Evolutionary conservation across 208 protist genomes (phyloP), one percentile per base, ranked within the genome.

Genomic region (Strigomonas culicis): DNA sequence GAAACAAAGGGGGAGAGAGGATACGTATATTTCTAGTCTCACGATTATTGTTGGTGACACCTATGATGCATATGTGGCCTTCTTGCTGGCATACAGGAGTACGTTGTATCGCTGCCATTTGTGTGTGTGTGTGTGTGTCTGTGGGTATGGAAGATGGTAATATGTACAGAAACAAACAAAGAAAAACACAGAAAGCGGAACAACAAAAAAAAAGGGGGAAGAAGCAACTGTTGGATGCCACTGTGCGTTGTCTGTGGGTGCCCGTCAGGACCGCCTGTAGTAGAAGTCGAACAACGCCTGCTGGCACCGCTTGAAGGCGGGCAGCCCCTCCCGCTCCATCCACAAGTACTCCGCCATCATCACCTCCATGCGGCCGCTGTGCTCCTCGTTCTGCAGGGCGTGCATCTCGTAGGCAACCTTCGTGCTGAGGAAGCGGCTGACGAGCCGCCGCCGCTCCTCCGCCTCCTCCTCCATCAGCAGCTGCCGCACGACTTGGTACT

Each of bases 281-380:
- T 57, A 69, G 21, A 43, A 64, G 24, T 58, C 31, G 32, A 52
- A 47, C 43, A 79, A n/a, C n/a, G 28, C 30, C 4, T 75, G 55
- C 56, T 41, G 60, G 19, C 68, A 60, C 17, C 32, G 43, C 39
- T 70, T 57, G 34, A 58, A 72, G 4, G 43, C 63, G 4, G 68
- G 66, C 19, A 63, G 36, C 4, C 68, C 71, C 17, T 68, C 68
- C 25, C 58, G 53, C 4, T 79, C 47, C 21, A 64, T 70, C 77
- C 76, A 80, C 47, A 76, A 47, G 28, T 81, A 66, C 64, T 76
- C 70, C 31, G 80, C 77, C 52, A 65, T 74, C 27, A 83, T 24
- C 17, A 83, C 74, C 1, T 56, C 39, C 46, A 74, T 66, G 22
- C 76, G 70, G 8, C 46, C 60, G 24, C 62, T 63, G 27, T 76